A percentile compares a stretch with the other conserved stretches of the same genome.
These are phyloP conservation scores for Fusarium devonianum DNA, from an alignment of 2,329 filamentous ascomycete species.

Conservation along the genomic window DNA sequence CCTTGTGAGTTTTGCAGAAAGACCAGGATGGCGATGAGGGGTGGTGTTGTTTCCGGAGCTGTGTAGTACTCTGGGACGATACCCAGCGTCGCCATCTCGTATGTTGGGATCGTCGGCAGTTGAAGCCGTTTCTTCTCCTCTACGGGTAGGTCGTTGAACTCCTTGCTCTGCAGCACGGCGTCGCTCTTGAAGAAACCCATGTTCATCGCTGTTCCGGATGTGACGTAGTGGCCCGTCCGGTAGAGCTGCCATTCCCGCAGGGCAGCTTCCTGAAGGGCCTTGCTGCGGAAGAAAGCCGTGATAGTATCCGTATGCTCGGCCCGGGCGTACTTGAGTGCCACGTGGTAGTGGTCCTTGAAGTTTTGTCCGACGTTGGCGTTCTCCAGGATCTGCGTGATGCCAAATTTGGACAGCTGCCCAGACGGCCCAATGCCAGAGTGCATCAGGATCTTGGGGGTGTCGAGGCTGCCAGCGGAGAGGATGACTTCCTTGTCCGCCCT, in stretches of 20 bases:
- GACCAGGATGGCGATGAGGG: conserved; percentile 18
- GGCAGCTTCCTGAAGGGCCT: conserved; percentile 18
- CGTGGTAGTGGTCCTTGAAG: conserved; percentile 28
- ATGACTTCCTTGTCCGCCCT: conserved; percentile 21
- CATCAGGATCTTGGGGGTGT: conserved; percentile 28
- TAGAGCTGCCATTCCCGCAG: conserved; percentile 25
- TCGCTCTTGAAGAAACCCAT: conserved; percentile 31
- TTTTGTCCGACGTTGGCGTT: conserved; percentile 18
- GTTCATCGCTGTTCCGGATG: conserved; percentile 20
- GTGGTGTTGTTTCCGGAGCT: conserved; percentile 13
- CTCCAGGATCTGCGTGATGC: conserved; percentile 6
- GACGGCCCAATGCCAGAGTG: conserved; percentile 22
- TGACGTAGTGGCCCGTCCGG: conserved; percentile 21
- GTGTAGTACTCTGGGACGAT: conserved; percentile 25
- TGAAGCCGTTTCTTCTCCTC: conserved; percentile 7
- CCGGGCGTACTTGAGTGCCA: conserved; percentile 24
- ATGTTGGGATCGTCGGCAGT: conserved; percentile 18
- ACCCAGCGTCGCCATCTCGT: conserved; percentile 17
- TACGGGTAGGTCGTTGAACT: conserved; percentile 9
- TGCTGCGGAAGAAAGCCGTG: conserved; percentile 23
- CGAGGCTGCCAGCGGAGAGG: conserved; percentile 25
- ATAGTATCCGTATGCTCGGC: conserved; percentile 13
- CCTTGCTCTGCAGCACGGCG: conserved; percentile 9
- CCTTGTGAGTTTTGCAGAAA: conserved; percentile 27
- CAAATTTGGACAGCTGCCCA: conserved; percentile 8